Evolutionary conservation across 306 rosid species (phyloP), one percentile per base, ranked within the genome.

Genomic region (Sindora glabra): DNA sequence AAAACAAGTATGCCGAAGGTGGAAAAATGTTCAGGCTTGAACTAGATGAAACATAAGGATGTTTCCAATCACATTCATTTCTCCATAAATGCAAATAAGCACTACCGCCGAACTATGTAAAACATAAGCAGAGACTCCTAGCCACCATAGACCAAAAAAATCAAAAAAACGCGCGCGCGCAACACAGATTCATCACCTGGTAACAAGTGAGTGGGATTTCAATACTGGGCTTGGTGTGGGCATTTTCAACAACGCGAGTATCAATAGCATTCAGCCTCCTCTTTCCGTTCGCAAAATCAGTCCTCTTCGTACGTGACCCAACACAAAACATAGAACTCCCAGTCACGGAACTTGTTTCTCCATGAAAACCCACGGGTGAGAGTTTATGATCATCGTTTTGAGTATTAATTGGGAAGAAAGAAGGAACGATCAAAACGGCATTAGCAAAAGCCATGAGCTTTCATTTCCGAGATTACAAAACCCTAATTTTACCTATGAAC

Each of bases 171-270:
- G 34, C 14, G 2, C 1, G n/a, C 6, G 25, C 16, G 49, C n/a
- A 34, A 48, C 34, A 11, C 7, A n/a, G 38, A 46, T 40, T 18
- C 17, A 55, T 75, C 46, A 92, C 98, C 98, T 81, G 99, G 61
- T 78, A 89, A 61, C 99, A 94, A 33, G 86, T 76, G 60, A 94
- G 84, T 2, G 95, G 94, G 42, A 94, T 84, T 71, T 94, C 97
- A 60, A 71, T 72, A 8, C 69, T 55, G 50, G 84, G 49, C 73
- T 65, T 70, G 57, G 62, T 9, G 17, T 56, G 69, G 10, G 66
- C 18, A 62, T 55, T 69, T 44, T 82, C 81, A 4, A 58, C 44
- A 79, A 67, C 64, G 84, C 75, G 74, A n/a, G 73, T 73, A 64
- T 75, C 90, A 42, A 69, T 73, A 7, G 84, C 75, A 45, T 77